These are phyloP conservation scores for Endogone sp. DNA, from an alignment of 192 early-diverging fungal genomes.

Conservation along the genomic window DNA sequence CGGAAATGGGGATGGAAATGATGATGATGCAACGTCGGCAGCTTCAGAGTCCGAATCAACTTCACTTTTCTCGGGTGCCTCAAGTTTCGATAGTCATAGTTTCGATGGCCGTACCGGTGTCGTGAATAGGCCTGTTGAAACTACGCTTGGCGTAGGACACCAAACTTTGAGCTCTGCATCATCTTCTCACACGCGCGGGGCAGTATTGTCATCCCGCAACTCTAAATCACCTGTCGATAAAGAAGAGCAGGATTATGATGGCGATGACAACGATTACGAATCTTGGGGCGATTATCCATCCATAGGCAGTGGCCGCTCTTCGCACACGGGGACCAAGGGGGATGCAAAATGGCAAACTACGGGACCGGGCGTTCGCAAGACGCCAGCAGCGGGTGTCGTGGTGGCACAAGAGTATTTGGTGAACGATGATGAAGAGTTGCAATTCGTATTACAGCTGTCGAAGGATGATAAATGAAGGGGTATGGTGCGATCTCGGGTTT, in stretches of 20 bases:
- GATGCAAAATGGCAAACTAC: neutral
- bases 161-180: neutral
- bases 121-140: neutral
- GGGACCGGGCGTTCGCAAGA: neutral
- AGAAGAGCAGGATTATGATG: neutral
- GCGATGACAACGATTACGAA: neutral
- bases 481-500: too few species aligned
- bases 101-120: neutral
- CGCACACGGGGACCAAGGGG: neutral
- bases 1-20: neutral
- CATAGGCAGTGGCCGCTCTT: neutral
- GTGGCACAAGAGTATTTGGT: neutral
- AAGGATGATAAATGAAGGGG: conserved; percentile 1
- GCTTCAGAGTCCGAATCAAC: neutral
- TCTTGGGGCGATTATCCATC: neutral
- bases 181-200: neutral
- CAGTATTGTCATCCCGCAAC: neutral
- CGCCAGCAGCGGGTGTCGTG: too few species aligned
- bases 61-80: neutral
- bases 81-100: neutral
- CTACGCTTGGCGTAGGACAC: neutral
- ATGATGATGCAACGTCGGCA: neutral
- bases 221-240: neutral
- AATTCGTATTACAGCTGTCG: conserved; percentile 1
- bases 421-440: neutral